Base-by-base conservation (phyloP, 768 basidiomycete species). In the Dentipellis fragilis region DNA sequence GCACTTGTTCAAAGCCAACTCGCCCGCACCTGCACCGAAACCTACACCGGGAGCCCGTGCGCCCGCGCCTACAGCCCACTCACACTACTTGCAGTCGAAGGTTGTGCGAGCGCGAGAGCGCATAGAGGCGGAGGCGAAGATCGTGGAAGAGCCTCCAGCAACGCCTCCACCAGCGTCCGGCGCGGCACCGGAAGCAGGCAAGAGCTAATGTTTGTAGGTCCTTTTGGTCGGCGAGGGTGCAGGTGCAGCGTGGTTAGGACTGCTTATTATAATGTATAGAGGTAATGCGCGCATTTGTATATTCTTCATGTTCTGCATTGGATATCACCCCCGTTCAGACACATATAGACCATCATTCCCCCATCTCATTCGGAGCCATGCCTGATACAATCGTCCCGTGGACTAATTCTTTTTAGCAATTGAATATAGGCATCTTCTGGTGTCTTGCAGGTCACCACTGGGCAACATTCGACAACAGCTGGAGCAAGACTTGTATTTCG, bases 71-170 rank as follows among this genome's bases (percentile, higher is more conserved):
- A 76, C 76, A 19, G 63, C 71, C 38, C 76, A 92, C 66, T 93
- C 92, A 37, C 90, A 93, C 70, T 98, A 98, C 70, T 76, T 98
- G 11, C 94, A 95, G 67, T 94, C 92, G 35, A 99, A 99, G 72
- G 91, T 99, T n/a, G 81, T 91, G 47, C 83, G 96, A 42, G 95
- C 96, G 17, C 80, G 84, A 54, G 93, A 97, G 72, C 83, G 96
- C 72, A 84, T 98, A 79, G 89, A 96, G 67, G 94, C 94, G 0
- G 95, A 99, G 75, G 57, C 68, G 63, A 69, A 68, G 58, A 57
- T 67, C 36, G 60, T 60, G 49, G 67, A 71, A 55, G 64, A 67
- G 29, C 57, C 57, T 35, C 62, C 60, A 17, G 36, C 50, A 46
- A 23, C 42, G 34, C 35, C 58, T 39, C 58, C 58, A 51, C 49